Percentiles rank a stretch among this genome's conserved stretches.
Evolutionary conservation across 805 yeast genomes (phyloP).

Genomic region (Barnettozyma californica): DNA sequence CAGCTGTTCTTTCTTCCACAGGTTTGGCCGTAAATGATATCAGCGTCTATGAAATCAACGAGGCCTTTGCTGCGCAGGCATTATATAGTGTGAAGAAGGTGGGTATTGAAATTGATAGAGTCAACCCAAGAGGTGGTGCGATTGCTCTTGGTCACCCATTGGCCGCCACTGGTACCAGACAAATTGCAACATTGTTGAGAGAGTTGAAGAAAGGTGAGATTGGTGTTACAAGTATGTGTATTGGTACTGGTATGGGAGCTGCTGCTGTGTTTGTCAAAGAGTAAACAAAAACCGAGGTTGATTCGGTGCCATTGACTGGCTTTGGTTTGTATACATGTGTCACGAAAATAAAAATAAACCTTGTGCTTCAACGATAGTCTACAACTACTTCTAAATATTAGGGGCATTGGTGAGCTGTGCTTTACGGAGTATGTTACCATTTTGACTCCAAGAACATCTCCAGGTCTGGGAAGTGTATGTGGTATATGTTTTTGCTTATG

Average conservation of each 20-base stretch:
- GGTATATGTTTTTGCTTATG: no score
- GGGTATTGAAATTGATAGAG: constrained; percentile 63
- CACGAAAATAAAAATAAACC: not conserved
- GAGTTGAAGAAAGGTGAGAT: constrained; percentile 75
- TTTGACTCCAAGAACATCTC: no score
- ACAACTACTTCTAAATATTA: no score
- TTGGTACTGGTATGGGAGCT: constrained; percentile 99
- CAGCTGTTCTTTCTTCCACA: constrained; percentile 61
- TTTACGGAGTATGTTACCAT: no score
- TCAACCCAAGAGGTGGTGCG: constrained; percentile 94
- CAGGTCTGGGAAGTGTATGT: no score
- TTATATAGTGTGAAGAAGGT: constrained; percentile 63
- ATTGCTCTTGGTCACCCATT: constrained; percentile 94
- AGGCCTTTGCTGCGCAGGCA: constrained; percentile 96
- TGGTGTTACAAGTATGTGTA: constrained; percentile 94
- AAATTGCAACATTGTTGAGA: constrained; percentile 80
- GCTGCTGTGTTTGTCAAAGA: constrained; percentile 84
- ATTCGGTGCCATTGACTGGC: not conserved
- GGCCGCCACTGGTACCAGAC: constrained; percentile 90
- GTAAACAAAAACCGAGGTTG: constrained; percentile 27
- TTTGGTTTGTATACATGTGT: constrained; percentile 1
- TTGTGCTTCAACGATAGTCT: not conserved
- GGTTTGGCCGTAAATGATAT: constrained; percentile 62
- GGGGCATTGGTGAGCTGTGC: no score
- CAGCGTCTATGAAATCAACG: constrained; percentile 81